Percentiles rank a stretch among this genome's conserved stretches.
Evolutionary conservation across 2,329 filamentous ascomycete genomes (phyloP).

Genomic region (Cladophialophora carrionii): DNA sequence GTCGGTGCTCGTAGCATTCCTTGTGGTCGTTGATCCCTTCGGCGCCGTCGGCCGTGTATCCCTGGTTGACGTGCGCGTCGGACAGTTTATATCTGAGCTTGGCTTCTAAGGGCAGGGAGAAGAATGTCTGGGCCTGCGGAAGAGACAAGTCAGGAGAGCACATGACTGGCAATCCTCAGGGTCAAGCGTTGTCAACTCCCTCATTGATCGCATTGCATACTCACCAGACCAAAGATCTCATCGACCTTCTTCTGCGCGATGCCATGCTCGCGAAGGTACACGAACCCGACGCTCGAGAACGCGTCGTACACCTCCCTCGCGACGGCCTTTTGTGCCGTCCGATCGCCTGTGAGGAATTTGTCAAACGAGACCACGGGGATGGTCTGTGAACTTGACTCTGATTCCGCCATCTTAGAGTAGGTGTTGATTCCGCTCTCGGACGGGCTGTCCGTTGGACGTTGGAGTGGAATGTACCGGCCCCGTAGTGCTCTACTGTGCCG

Average conservation of each 20-base stretch:
- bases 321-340: constrained; percentile 39
- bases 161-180: too few relatives aligned
- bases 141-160: background rate
- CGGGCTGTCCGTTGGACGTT: too few relatives aligned
- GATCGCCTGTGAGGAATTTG: constrained; percentile 39
- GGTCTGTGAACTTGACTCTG: background rate
- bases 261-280: constrained; percentile 48
- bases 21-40: constrained; percentile 35
- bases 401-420: too few relatives aligned
- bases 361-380: constrained; percentile 51
- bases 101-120: constrained; percentile 49
- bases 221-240: constrained; percentile 31
- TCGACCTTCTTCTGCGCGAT: constrained; percentile 38
- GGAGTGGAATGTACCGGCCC: too few relatives aligned
- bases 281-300: constrained; percentile 47
- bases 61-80: constrained; percentile 28
- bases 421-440: too few relatives aligned
- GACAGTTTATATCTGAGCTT: constrained; percentile 56
- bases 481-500: too few relatives aligned
- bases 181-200: too few relatives aligned
- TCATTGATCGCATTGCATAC: constrained; percentile 14
- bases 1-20: constrained; percentile 35
- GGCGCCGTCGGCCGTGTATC: constrained; percentile 33
- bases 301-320: constrained; percentile 45
- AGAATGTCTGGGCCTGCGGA: constrained; percentile 45